phyloP scores from a whole-genome alignment of 495 filamentous ascomycete species.

The Aspergillus taichungensis region DNA sequence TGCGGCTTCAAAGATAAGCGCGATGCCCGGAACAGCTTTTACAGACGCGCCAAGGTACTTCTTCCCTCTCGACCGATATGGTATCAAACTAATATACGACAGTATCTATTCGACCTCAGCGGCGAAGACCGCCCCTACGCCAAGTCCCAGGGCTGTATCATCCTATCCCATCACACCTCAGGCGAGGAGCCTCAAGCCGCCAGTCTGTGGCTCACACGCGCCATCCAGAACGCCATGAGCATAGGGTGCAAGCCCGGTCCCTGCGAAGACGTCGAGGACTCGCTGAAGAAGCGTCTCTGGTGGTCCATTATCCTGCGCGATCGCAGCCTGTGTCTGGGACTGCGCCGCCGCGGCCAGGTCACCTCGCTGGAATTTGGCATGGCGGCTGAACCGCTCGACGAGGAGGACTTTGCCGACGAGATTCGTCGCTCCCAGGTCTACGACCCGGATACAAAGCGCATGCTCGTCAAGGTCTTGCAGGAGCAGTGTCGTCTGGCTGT shows the following conservation, averaged over 20 bases:
- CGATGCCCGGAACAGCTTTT: constrained; percentile 33
- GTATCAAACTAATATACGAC: background rate
- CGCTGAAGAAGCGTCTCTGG: constrained; percentile 37
- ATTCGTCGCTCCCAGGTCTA: constrained; percentile 35
- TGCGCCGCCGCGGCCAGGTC: constrained; percentile 39
- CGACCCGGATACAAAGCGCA: constrained; percentile 29
- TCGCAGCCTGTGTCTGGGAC: constrained; percentile 38
- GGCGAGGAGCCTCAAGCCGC: constrained; percentile 30
- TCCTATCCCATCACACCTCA: constrained; percentile 34
- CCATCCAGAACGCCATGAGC: constrained; percentile 39
- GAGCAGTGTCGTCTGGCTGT: constrained; percentile 39
- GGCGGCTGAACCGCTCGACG: constrained; percentile 23
- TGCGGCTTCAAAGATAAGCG: constrained; percentile 36
- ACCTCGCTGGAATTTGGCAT: constrained; percentile 30
- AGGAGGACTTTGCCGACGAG: constrained; percentile 36
- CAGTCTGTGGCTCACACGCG: constrained; percentile 37
- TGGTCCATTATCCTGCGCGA: constrained; percentile 45
- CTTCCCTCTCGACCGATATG: background rate
- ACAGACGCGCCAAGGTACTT: constrained; percentile 32
- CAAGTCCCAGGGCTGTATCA: constrained; percentile 34
- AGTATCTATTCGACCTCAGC: constrained; percentile 23
- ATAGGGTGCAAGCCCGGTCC: constrained; percentile 26
- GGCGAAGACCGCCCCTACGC: constrained; percentile 21
- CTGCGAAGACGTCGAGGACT: constrained; percentile 9
- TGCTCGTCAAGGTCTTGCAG: constrained; percentile 32